These are phyloP conservation scores for Wickerhamiella dianesei DNA, from an alignment of 805 yeast genomes.

Conservation along the genomic window DNA sequence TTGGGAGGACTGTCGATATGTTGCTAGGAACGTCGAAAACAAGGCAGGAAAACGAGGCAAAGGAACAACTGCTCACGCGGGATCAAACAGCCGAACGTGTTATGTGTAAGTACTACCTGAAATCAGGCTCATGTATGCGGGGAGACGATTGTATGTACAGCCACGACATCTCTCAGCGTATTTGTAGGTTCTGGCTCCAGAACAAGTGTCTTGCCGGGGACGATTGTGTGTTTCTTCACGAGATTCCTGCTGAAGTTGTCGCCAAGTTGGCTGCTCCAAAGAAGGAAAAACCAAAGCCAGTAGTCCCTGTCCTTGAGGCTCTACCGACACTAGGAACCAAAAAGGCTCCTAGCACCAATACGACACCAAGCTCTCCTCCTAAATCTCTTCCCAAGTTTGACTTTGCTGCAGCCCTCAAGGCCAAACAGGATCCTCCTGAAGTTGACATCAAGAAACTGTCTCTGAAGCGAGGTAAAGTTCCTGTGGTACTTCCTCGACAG, in stretches of 20 bases:
- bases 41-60: background rate
- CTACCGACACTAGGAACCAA: constrained; percentile 13
- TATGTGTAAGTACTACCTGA: constrained; percentile 31
- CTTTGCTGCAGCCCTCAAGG: background rate
- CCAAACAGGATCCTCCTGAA: background rate
- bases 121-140: constrained; percentile 32
- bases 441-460: background rate
- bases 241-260: constrained; percentile 21
- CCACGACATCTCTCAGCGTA: constrained; percentile 32
- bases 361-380: background rate
- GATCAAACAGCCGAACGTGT: constrained; percentile 21
- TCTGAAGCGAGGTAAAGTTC: constrained; percentile 1
- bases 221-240: constrained; percentile 31
- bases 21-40: constrained; percentile 11
- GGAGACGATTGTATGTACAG: constrained; percentile 33
- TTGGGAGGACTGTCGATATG: constrained; percentile 20
- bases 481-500: constrained; percentile 9
- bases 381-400: background rate
- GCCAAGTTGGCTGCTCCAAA: background rate
- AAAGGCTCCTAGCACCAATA: constrained; percentile 1
- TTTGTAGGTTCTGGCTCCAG: constrained; percentile 36
- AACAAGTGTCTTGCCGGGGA: constrained; percentile 34
- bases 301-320: constrained; percentile 4
- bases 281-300: background rate
- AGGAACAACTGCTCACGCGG: constrained; percentile 11